A percentile compares a stretch with the other conserved stretches of the same genome.
Evolutionary conservation across 371 early-diverging fungal species (phyloP).

Genomic region (Parasitella parasitica): DNA sequence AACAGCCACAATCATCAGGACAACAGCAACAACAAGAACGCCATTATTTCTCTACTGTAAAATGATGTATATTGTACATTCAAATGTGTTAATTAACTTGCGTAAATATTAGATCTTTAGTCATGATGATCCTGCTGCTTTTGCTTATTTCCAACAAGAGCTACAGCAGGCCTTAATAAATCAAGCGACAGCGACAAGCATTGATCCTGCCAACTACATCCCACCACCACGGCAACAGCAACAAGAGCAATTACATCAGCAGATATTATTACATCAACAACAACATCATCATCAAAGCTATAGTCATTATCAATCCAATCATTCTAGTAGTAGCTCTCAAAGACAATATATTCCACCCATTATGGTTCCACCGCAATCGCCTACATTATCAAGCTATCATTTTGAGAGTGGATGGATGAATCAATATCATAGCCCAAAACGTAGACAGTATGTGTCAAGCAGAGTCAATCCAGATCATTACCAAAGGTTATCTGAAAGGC

Average conservation of each 20-base stretch:
- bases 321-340: slow-evolving; percentile 1
- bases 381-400: slow-evolving; percentile 50
- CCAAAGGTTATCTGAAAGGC: background rate
- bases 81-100: background rate
- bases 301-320: slow-evolving; percentile 11
- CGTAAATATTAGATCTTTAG: slow-evolving; percentile 9
- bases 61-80: background rate
- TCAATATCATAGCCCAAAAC: slow-evolving; percentile 45
- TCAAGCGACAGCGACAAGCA: slow-evolving; percentile 2
- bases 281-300: no score
- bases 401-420: slow-evolving; percentile 52
- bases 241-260: slow-evolving; percentile 17
- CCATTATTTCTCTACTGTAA: background rate
- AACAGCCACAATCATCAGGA: no score
- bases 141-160: slow-evolving; percentile 43
- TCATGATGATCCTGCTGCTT: slow-evolving; percentile 40
- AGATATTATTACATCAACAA: slow-evolving; percentile 17
- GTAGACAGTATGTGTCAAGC: slow-evolving; percentile 41
- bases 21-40: background rate
- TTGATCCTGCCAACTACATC: slow-evolving; percentile 6
- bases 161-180: slow-evolving; percentile 22
- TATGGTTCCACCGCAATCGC: slow-evolving; percentile 53
- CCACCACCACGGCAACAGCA: slow-evolving; percentile 13
- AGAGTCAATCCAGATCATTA: slow-evolving; percentile 39
- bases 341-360: slow-evolving; percentile 32